Evolutionary conservation across 2,329 filamentous ascomycete species (phyloP), one percentile per base, ranked within the genome.

Genomic region (Boeremia lycopersici): DNA sequence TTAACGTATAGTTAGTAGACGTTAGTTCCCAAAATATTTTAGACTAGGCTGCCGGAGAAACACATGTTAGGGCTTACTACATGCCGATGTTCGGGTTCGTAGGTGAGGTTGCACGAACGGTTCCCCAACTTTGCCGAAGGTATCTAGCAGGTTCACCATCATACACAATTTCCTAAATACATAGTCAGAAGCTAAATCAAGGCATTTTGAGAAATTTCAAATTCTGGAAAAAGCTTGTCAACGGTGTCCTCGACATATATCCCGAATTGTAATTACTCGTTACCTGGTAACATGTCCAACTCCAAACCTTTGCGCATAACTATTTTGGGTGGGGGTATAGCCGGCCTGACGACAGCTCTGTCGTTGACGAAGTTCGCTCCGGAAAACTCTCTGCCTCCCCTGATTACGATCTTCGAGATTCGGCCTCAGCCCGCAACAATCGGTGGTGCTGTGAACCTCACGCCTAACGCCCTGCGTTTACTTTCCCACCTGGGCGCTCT

Each of bases 361-460:
- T 74, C 80, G 11, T 73, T 82, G 46, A 76, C 75, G 33, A 77
- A 79, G 56, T 78, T 76, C 63, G 55, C 67, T 6, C 75, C 77
- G 25, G 39, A 68, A 25, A 68, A 65, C 26, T 61, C 66, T 29
- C 66, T 76, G 19, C 70, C 72, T 17, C 70, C 71, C 19, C 53
- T 51, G 7, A 76, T 82, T 61, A 78, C 76, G 35, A 74, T 84
- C 53, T 81, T 77, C 60, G 81, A 83, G 62, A 74, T 81, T 39
- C 77, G 80, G 1, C 71, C 77, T 2, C 63, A 71, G 30, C 76
- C 79, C 3, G 76, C 78, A 11, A 78, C 78, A 0, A 78, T 79
- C 1, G 86, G 85, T 0, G 85, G 86, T 5, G 85, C 85, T 0
- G 80, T 88, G 23, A 85, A 88, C 60, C 67, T 88, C 11, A 81